Conservation (phyloP, 2,329 filamentous ascomycete genomes). For the Emergomyces africanus region DNA sequence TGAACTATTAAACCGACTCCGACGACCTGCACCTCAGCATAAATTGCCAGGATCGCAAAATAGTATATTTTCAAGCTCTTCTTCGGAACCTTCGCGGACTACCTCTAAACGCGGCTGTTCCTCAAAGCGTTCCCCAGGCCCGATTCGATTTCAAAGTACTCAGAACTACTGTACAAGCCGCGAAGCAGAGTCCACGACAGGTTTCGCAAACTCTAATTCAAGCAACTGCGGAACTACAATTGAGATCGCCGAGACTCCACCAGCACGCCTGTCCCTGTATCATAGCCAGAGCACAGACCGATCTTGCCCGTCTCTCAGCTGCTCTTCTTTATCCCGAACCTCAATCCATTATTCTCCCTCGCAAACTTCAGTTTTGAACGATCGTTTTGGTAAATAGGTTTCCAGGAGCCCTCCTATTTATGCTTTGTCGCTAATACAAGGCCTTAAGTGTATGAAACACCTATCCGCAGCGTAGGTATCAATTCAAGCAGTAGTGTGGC, state of each 20-base stretch:
- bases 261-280: conserved; percentile 2
- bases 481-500: not conserved
- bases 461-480: not conserved
- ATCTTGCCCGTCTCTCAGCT: not conserved
- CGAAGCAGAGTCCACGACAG: not conserved
- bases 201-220: not conserved
- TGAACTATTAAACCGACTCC: not conserved
- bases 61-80: not conserved
- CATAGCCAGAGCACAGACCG: not conserved
- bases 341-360: not conserved
- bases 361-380: not conserved
- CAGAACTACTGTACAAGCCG: not conserved
- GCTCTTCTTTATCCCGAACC: not conserved
- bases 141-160: not conserved
- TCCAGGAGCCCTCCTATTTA: not conserved
- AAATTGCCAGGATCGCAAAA: not conserved
- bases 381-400: not conserved
- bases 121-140: not conserved
- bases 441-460: not conserved
- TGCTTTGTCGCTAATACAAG: not conserved
- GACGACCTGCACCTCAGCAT: not conserved
- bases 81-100: not conserved
- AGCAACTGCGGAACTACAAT: not conserved
- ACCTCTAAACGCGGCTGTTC: not conserved
- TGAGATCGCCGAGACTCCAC: conserved; percentile 8